Percentiles rank a stretch among this genome's conserved stretches.
Conservation (phyloP, 495 filamentous ascomycete species). For the Copromyces sp. region DNA sequence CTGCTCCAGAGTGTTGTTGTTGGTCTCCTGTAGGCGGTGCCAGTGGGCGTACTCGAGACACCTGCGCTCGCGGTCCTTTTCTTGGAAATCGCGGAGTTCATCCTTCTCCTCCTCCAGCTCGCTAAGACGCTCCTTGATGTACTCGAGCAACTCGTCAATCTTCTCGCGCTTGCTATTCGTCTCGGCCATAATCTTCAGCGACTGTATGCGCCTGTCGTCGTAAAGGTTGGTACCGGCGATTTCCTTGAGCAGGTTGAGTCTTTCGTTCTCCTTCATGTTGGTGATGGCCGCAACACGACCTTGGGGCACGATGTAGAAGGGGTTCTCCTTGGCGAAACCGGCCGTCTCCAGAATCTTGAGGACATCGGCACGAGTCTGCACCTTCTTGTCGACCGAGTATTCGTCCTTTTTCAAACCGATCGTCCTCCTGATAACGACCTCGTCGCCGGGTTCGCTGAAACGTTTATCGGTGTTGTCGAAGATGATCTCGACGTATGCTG, state of each 20-base stretch:
- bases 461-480: slow-evolving; percentile 97
- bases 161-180: slow-evolving; percentile 89
- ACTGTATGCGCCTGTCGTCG: slow-evolving; percentile 80
- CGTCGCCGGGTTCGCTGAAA: slow-evolving; percentile 87
- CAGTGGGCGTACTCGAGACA: slow-evolving; percentile 94
- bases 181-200: slow-evolving; percentile 92
- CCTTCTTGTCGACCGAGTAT: slow-evolving; percentile 93
- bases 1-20: slow-evolving; percentile 64
- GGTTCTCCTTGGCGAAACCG: slow-evolving; percentile 93
- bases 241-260: slow-evolving; percentile 85
- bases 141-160: slow-evolving; percentile 84
- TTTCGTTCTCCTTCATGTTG: slow-evolving; percentile 93
- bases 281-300: slow-evolving; percentile 92
- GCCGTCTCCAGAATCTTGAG: slow-evolving; percentile 93
- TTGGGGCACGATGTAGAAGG: slow-evolving; percentile 98
- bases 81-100: slow-evolving; percentile 82
- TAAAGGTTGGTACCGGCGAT: slow-evolving; percentile 97
- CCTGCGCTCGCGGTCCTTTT: slow-evolving; percentile 85
- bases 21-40: slow-evolving; percentile 73
- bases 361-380: slow-evolving; percentile 88
- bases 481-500: slow-evolving; percentile 95
- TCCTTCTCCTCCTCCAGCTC: slow-evolving; percentile 97
- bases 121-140: slow-evolving; percentile 77
- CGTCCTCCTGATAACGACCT: slow-evolving; percentile 81
- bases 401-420: slow-evolving; percentile 98